A percentile compares a stretch with the other conserved stretches of the same genome.
Evolutionary conservation across 306 rosid species (phyloP).

Genomic region (Cercis canadensis): DNA sequence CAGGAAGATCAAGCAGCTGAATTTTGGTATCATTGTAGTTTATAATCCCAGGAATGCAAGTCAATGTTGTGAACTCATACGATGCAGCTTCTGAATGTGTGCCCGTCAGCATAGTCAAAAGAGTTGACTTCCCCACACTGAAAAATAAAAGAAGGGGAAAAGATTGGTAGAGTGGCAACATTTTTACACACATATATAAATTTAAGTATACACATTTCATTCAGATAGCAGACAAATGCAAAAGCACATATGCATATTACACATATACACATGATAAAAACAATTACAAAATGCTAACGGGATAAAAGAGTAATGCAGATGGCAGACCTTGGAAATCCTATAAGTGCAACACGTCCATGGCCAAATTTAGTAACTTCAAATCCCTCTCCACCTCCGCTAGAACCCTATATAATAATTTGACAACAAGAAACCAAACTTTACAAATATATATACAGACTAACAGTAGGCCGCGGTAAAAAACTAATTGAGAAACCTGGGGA

Average conservation of each 20-base stretch:
- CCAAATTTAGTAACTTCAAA: slow-evolving; percentile 98
- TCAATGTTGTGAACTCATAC: slow-evolving; percentile 95
- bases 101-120: slow-evolving; percentile 96
- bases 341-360: slow-evolving; percentile 97
- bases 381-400: slow-evolving; percentile 99
- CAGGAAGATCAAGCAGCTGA: slow-evolving; percentile 99
- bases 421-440: slow-evolving; percentile 20
- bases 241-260: slow-evolving; percentile 13
- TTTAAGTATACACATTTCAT: background rate
- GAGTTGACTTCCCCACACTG: slow-evolving; percentile 99
- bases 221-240: background rate
- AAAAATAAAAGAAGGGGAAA: slow-evolving; percentile 33
- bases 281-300: slow-evolving; percentile 4
- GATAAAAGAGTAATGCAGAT: slow-evolving; percentile 6
- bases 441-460: slow-evolving; percentile 1
- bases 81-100: slow-evolving; percentile 98
- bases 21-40: slow-evolving; percentile 96
- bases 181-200: background rate
- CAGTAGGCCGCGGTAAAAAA: slow-evolving; percentile 12
- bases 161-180: slow-evolving; percentile 14
- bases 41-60: slow-evolving; percentile 98
- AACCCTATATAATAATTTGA: slow-evolving; percentile 65
- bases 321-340: slow-evolving; percentile 95
- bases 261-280: background rate
- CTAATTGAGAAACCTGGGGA: slow-evolving; percentile 20